Evolutionary conservation across 2,329 filamentous ascomycete genomes (phyloP), one percentile per base, ranked within the genome.

Genomic region (Aspergillus spinulosporus): DNA sequence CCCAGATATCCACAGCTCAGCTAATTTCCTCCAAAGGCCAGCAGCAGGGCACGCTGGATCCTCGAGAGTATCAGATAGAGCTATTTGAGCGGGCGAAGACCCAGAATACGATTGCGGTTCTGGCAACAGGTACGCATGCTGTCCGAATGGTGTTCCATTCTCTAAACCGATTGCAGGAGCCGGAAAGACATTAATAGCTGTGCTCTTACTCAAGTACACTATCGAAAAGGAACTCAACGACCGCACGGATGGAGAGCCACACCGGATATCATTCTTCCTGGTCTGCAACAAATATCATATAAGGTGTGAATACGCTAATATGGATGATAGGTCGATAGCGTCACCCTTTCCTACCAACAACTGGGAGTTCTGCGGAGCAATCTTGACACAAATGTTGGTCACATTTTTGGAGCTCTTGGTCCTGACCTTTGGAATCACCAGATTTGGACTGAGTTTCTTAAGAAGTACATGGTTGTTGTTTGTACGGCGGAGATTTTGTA

Each of bases 151-250:
- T 29, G 21, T 28, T 26, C 15, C 14, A 7, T n/a, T 28, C 5
- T 34, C 46, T 56, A 7, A 59, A n/a, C 15, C 45, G 53, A 6
- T 40, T 44, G 3, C 54, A 87, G 89, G 94, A 9, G 92, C 91
- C 3, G 94, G 94, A 2, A 99, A 99, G 75, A 99, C 94, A 0
- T 79, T 97, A n/a, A 97, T 99, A 64, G 92, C 94, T 0, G 92
- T 90, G 1, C 81, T 97, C 2, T 80, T 99, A 4, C 81, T 97
- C 26, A 85, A 87, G 39, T 84, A 95, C 70, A 81, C 85, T 7
- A 81, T 97, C 31, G 85, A 91, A 39, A 78, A 87, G 57, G 94
- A 99, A 70, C 75, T 97, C 1, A 86, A 90, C 59, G 77, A 85
- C 61, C 84, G 92, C 39, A 81, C 78, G 0, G 66, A 74, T 2